Conservation (phyloP, 805 yeast genomes). For the Suhomyces emberorum region DNA sequence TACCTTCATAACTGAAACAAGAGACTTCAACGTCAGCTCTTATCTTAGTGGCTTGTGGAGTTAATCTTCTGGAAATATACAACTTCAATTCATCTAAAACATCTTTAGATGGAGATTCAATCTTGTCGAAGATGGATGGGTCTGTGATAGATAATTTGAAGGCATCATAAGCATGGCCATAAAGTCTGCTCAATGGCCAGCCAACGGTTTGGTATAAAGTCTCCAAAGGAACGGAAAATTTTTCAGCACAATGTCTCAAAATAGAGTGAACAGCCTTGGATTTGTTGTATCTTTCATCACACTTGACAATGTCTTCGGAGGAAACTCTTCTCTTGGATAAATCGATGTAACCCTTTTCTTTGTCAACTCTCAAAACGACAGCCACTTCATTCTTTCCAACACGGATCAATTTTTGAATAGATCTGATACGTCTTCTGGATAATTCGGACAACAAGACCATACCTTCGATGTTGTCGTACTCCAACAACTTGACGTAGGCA, state of each 20-base stretch:
- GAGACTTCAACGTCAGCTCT: slow-evolving; percentile 99
- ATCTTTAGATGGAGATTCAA: slow-evolving; percentile 67
- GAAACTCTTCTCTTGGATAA: slow-evolving; percentile 95
- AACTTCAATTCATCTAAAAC: slow-evolving; percentile 79
- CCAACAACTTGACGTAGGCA: slow-evolving; percentile 92
- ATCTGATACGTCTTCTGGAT: slow-evolving; percentile 97
- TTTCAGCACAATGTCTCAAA: slow-evolving; percentile 96
- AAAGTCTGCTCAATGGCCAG: slow-evolving; percentile 95
- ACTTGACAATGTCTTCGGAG: slow-evolving; percentile 94
- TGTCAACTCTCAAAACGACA: slow-evolving; percentile 95
- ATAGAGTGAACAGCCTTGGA: slow-evolving; percentile 98
- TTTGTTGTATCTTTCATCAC: slow-evolving; percentile 96
- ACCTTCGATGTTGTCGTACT: slow-evolving; percentile 97
- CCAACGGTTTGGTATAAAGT: slow-evolving; percentile 83
- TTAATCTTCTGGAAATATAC: slow-evolving; percentile 88
- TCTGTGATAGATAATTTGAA: slow-evolving; percentile 95
- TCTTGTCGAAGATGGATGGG: slow-evolving; percentile 77
- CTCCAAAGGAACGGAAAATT: slow-evolving; percentile 85
- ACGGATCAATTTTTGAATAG: slow-evolving; percentile 94
- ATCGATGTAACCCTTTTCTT: slow-evolving; percentile 97
- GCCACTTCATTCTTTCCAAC: slow-evolving; percentile 99
- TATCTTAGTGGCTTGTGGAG: slow-evolving; percentile 96
- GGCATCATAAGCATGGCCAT: slow-evolving; percentile 96
- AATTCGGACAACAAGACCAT: slow-evolving; percentile 95
- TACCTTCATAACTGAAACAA: slow-evolving; percentile 95